A percentile compares a stretch with the other conserved stretches of the same genome.
Conservation (phyloP, 352 stramenopile genomes). For the Phytophthora nicotianae region DNA sequence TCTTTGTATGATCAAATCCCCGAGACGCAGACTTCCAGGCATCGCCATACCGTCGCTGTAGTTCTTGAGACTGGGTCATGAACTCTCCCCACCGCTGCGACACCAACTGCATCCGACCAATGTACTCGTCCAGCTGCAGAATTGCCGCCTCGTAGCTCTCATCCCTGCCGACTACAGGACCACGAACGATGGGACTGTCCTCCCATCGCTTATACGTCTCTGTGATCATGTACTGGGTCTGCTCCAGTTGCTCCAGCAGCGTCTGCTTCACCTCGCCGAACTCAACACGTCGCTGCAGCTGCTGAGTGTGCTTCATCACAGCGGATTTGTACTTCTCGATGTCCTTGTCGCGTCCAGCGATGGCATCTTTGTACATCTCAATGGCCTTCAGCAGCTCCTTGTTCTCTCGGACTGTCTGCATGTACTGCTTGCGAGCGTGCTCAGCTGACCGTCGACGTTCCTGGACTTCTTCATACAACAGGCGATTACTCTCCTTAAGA, state of each 20-base stretch:
- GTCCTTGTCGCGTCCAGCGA: conserved; percentile 68
- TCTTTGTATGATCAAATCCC: conserved; percentile 32
- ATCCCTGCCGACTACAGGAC: conserved; percentile 9
- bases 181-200: conserved; percentile 51
- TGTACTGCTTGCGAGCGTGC: conserved; percentile 64
- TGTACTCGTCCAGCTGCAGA: conserved; percentile 63
- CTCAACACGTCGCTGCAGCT: conserved; percentile 55
- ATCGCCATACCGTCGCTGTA: conserved; percentile 57
- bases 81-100: conserved; percentile 63
- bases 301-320: conserved; percentile 55
- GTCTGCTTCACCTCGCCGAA: conserved; percentile 77
- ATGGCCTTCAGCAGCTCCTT: conserved; percentile 67
- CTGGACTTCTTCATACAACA: conserved; percentile 66
- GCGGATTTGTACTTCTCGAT: conserved; percentile 63
- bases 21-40: conserved; percentile 42
- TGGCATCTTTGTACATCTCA: conserved; percentile 67
- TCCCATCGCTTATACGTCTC: conserved; percentile 79
- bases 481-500: conserved; percentile 69
- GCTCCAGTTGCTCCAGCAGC: conserved; percentile 70
- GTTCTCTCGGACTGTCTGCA: conserved; percentile 62
- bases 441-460: conserved; percentile 56
- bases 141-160: conserved; percentile 34
- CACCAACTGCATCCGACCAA: conserved; percentile 59
- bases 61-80: conserved; percentile 55
- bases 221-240: conserved; percentile 81